Conservation (phyloP, 2,329 filamentous ascomycete genomes). For the Lachnellula suecica region DNA sequence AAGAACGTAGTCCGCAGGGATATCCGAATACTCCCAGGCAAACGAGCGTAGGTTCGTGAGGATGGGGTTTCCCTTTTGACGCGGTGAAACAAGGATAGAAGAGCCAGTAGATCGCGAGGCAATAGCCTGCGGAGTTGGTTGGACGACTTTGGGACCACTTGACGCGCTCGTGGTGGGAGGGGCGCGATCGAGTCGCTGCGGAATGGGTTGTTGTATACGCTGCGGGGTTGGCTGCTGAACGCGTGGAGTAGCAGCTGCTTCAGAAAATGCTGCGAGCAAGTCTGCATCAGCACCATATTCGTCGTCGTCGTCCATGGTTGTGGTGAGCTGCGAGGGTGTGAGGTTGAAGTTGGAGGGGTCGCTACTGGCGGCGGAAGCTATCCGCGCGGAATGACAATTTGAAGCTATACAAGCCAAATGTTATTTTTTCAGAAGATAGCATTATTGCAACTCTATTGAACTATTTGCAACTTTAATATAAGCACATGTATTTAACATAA, state of each 20-base stretch:
- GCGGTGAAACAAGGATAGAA: constrained; percentile 83
- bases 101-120: constrained; percentile 64
- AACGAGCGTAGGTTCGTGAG: constrained; percentile 78
- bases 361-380: too few relatives aligned
- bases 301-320: constrained; percentile 48
- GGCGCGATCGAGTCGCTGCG: constrained; percentile 55
- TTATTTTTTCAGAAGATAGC: too few relatives aligned
- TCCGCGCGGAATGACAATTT: too few relatives aligned
- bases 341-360: background rate
- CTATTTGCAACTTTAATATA: too few relatives aligned
- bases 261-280: constrained; percentile 55
- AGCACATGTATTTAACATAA: too few relatives aligned
- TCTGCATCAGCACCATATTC: constrained; percentile 56
- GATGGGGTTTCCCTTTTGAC: constrained; percentile 94
- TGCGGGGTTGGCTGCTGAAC: constrained; percentile 38
- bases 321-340: background rate
- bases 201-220: constrained; percentile 45
- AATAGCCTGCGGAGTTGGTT: constrained; percentile 86
- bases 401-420: too few relatives aligned
- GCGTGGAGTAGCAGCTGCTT: constrained; percentile 27
- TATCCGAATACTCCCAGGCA: constrained; percentile 96
- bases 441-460: too few relatives aligned
- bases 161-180: constrained; percentile 34
- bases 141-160: constrained; percentile 62
- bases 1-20: constrained; percentile 90